These are phyloP conservation scores for Thelephora terrestris DNA, from an alignment of 1,284 basidiomycete genomes.

Conservation along the genomic window DNA sequence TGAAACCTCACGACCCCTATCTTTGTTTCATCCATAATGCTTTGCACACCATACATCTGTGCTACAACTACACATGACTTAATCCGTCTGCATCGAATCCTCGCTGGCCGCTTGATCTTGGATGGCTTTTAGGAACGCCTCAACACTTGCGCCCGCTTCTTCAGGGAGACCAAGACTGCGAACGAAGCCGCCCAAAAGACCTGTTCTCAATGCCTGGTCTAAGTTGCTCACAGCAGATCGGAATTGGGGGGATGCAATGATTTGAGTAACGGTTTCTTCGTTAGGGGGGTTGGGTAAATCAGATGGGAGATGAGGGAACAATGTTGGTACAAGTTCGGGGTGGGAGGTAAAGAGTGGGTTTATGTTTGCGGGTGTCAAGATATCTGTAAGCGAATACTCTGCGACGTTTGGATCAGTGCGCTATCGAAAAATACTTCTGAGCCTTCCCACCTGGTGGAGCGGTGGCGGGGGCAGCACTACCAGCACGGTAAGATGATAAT, in stretches of 20 bases:
- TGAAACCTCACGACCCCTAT: not conserved
- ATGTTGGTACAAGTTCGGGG: conserved; percentile 51
- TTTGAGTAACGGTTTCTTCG: conserved; percentile 46
- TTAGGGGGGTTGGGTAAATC: conserved; percentile 60
- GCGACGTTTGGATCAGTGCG: conserved; percentile 6
- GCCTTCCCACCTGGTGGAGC: conserved; percentile 10
- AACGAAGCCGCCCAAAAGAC: conserved; percentile 60
- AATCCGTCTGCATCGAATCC: conserved; percentile 55
- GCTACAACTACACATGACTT: conserved; percentile 7
- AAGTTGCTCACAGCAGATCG: conserved; percentile 54
- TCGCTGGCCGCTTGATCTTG: conserved; percentile 60
- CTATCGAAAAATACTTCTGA: not conserved
- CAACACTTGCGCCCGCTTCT: conserved; percentile 64
- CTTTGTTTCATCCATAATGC: not conserved
- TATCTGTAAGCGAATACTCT: conserved; percentile 61
- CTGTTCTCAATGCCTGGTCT: conserved; percentile 69
- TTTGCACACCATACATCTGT: not conserved
- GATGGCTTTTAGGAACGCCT: conserved; percentile 63
- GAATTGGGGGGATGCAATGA: conserved; percentile 50
- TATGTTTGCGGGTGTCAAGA: conserved; percentile 63
- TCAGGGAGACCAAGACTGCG: conserved; percentile 66
- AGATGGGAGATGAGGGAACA: conserved; percentile 70
- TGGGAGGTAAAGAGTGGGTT: conserved; percentile 56
- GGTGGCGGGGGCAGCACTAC: conserved; percentile 3
- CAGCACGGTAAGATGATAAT: not conserved